A percentile compares a stretch with the other conserved stretches of the same genome.
Evolutionary conservation across 768 basidiomycete species (phyloP).

Genomic region (Sarcodon aspratus): DNA sequence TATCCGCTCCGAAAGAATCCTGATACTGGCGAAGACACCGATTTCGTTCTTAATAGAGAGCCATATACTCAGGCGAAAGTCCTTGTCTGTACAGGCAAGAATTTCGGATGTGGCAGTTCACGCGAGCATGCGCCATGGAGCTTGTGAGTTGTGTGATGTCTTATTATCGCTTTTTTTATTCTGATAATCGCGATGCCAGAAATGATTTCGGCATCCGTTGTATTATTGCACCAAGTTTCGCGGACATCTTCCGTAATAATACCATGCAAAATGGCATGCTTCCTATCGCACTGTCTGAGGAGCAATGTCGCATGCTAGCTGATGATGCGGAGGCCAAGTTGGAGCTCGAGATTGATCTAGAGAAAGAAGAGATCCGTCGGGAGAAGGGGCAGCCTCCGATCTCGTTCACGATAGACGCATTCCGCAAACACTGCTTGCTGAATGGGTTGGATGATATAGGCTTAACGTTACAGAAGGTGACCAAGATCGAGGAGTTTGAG

Average conservation of each 20-base stretch:
- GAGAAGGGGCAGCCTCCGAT: slow-evolving; percentile 63
- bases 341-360: slow-evolving; percentile 51
- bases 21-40: slow-evolving; percentile 37
- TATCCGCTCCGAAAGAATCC: slow-evolving; percentile 38
- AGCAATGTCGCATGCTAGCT: slow-evolving; percentile 34
- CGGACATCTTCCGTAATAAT: slow-evolving; percentile 54
- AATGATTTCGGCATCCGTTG: slow-evolving; percentile 55
- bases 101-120: slow-evolving; percentile 55
- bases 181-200: slow-evolving; percentile 11
- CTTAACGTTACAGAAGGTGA: slow-evolving; percentile 75
- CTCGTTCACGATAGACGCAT: slow-evolving; percentile 74
- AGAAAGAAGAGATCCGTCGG: slow-evolving; percentile 42
- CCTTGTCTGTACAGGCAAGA: slow-evolving; percentile 45
- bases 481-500: slow-evolving; percentile 74
- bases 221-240: slow-evolving; percentile 50
- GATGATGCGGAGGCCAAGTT: slow-evolving; percentile 38
- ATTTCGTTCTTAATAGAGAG: slow-evolving; percentile 51
- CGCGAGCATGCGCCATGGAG: slow-evolving; percentile 55
- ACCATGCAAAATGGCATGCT: slow-evolving; percentile 61
- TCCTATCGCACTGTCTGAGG: slow-evolving; percentile 37
- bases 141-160: slow-evolving; percentile 20
- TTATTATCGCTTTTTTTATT: not conserved
- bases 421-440: slow-evolving; percentile 87
- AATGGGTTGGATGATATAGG: slow-evolving; percentile 97
- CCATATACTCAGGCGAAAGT: slow-evolving; percentile 42